Evolutionary conservation across 2,329 filamentous ascomycete species (phyloP), one percentile per base, ranked within the genome.

Genomic region (Trichoderma guizhouense): DNA sequence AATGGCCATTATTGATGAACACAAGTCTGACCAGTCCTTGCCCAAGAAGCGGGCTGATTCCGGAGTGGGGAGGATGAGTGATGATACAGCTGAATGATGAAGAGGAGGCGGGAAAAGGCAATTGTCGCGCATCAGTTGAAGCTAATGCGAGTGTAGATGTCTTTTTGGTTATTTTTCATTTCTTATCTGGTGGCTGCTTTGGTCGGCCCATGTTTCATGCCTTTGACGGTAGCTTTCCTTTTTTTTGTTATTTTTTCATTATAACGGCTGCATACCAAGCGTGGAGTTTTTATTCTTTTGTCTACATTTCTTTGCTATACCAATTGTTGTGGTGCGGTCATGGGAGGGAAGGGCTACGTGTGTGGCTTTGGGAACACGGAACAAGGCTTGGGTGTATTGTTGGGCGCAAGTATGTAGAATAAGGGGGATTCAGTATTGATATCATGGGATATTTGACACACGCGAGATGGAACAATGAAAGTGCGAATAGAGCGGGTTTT

Each of bases 41-140:
- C 73, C 55, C 34, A 80, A 80, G 74, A 79, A 79, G 72, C 75
- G 79, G 26, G 78, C 78, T 15, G 80, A 82, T 69, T 81, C 80
- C 32, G 79, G 80, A 0, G 75, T 81, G 24, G 80, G 78, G 1
- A 77, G 77, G 34, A 76, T 80, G 68, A 80, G 79, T 65, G 74
- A 74, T 7, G 78, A 79, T 14, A 78, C 77, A 9, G 74, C 72
- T 14, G 76, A 77, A 51, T 71, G 71, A 71, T 67, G 57, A 28
- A 15, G 28, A 36, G 32, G 28, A n/a, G 11, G 53, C 24, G 28
- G 30, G 6, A 12, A 15, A 30, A 57, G 39, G 30, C n/a, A 14
- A 53, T 21, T 12, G n/a, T n/a, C 9, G 7, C 14, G 30, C 55
- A 14, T 60, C 3, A 55, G 8, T 28, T 24, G 14, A 43, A 36